These are phyloP conservation scores for Larix sibirica DNA, from an alignment of 83 land plant genomes.

Conservation along the genomic window DNA sequence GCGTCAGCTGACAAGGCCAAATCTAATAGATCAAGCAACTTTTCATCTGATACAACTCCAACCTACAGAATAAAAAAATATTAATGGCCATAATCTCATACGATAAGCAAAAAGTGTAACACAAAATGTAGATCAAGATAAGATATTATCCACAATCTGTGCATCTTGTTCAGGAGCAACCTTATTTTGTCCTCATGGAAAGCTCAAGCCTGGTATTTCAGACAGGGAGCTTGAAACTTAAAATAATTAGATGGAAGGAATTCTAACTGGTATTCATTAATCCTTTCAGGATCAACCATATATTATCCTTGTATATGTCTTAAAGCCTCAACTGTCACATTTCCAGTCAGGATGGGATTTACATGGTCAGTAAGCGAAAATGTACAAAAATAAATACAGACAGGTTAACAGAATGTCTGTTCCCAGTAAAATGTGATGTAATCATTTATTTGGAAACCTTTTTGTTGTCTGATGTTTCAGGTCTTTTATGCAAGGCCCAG, in stretches of 20 bases:
- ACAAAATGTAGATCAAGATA: neutral
- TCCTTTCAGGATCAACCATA: neutral
- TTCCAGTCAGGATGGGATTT: neutral
- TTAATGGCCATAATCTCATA: neutral
- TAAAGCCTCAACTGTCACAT: neutral
- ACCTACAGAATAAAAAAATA: constrained; percentile 42
- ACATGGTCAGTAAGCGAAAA: neutral
- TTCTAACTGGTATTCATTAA: neutral
- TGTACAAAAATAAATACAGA: neutral
- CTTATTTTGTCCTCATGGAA: neutral
- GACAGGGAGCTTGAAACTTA: neutral
- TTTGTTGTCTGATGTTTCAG: too few species aligned
- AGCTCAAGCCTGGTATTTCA: neutral
- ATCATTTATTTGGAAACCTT: too few species aligned
- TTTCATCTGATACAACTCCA: constrained; percentile 84
- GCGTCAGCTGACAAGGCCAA: constrained; percentile 85
- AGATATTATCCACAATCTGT: neutral
- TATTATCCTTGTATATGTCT: neutral
- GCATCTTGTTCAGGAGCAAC: neutral
- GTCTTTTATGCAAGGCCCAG: too few species aligned
- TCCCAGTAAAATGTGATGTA: too few species aligned
- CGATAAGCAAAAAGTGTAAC: neutral
- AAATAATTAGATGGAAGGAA: neutral
- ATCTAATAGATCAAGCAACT: constrained; percentile 81
- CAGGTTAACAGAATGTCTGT: neutral